Conservation (phyloP, 2,329 filamentous ascomycete species). For the Fragosphaeria purpurea region DNA sequence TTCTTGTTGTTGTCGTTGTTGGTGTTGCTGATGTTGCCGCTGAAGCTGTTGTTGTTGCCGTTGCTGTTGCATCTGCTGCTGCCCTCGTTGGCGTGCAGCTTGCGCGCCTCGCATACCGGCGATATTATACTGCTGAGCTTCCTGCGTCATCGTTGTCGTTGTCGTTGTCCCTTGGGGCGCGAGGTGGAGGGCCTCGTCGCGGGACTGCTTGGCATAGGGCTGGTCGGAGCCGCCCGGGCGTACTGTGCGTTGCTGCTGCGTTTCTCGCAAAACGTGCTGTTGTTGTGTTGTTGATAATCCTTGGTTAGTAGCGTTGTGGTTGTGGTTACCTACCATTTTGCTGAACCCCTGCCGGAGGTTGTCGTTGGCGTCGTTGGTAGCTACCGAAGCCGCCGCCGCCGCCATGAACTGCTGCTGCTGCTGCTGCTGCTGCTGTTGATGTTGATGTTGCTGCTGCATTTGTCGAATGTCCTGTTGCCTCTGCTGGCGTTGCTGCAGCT, state of each 20-base stretch:
- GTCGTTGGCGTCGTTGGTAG: constrained; percentile 17
- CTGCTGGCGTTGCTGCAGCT: constrained; percentile 27
- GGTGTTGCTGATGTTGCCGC: constrained; percentile 5
- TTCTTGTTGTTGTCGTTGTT: constrained; percentile 11
- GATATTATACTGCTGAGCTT: too few relatives aligned
- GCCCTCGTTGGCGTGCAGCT: neutral
- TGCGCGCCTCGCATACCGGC: too few relatives aligned
- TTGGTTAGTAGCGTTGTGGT: constrained; percentile 32
- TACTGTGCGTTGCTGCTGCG: constrained; percentile 78
- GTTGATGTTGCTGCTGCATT: constrained; percentile 11
- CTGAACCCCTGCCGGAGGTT: constrained; percentile 35
- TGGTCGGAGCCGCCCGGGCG: constrained; percentile 54
- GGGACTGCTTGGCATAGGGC: constrained; percentile 20
- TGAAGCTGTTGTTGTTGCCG: neutral
- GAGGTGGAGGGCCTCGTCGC: constrained; percentile 46
- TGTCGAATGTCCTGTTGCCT: constrained; percentile 13
- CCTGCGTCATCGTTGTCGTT: neutral
- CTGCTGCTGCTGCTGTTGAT: constrained; percentile 12
- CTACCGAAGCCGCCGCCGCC: constrained; percentile 9
- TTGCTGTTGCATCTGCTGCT: constrained; percentile 8
- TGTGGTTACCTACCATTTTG: constrained; percentile 42
- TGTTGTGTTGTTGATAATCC: constrained; percentile 49
- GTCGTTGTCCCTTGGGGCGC: constrained; percentile 36
- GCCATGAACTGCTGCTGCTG: constrained; percentile 9
- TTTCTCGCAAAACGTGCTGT: constrained; percentile 75